Evolutionary conservation across 306 rosid species (phyloP), one percentile per base, ranked within the genome.

Genomic region (Prosopis cineraria): DNA sequence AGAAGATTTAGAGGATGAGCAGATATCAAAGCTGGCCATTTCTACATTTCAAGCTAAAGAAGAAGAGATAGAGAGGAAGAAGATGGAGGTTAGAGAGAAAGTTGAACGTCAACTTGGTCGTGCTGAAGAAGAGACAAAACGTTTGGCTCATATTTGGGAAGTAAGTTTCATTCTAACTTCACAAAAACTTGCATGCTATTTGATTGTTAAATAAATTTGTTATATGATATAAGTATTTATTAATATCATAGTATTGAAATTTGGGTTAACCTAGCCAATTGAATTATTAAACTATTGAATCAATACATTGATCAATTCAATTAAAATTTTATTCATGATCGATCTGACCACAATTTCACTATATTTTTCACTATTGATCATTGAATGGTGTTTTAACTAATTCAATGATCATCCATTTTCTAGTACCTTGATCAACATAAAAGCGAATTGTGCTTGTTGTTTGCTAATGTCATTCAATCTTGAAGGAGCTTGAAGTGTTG

Each of bases 61-160:
- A 83, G 97, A 94, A 78, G 97, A 88, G 91, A 94, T 92, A 37
- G 97, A 94, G 89, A 95, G 88, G 88, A 92, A 59, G 82, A 95
- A 92, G 76, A 84, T 87, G 89, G 96, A 91, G 56, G 96, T 95
- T 29, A 95, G 74, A 70, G 96, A 95, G 86, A 95, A 82, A 70
- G 97, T 95, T 71, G 92, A 91, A 43, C 87, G 86, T 59, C 98
- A 91, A 41, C 86, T 95, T 50, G 90, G 92, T 29, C 95, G 97
- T 22, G 98, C 97, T 1, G 97, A 92, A 80, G 92, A 91, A 83
- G 98, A 91, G 84, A 84, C 97, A 0, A 88, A 79, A 84, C 98
- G 98, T 73, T 84, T 95, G 50, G 78, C 97, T 33, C 89, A 83
- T 63, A 92, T 92, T 81, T 95, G 96, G 98, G 98, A 92, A 78